Evolutionary conservation across 2,329 filamentous ascomycete species (phyloP).

Genomic region (Xylariaceae sp.): DNA sequence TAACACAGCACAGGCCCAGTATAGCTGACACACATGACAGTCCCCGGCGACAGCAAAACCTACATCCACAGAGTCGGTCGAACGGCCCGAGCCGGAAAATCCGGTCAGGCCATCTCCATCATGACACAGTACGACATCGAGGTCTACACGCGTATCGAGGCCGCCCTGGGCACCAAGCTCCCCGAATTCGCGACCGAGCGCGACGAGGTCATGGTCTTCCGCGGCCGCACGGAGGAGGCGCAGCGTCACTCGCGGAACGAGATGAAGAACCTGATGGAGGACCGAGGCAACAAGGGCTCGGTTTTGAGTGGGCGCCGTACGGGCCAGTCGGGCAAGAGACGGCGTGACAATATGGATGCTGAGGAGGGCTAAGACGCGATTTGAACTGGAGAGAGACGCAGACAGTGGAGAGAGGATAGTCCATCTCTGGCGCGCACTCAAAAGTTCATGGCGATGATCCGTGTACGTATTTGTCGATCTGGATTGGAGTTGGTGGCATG

Average conservation of each 20-base stretch:
- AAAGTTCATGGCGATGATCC: not conserved
- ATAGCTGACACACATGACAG: conserved; percentile 8
- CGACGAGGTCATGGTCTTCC: conserved; percentile 81
- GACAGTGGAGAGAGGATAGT: no score
- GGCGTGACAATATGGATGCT: conserved; percentile 62
- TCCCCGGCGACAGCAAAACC: conserved; percentile 53
- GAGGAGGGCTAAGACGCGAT: conserved; percentile 57
- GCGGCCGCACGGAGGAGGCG: conserved; percentile 72
- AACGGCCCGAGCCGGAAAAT: conserved; percentile 81
- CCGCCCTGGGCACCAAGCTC: conserved; percentile 72
- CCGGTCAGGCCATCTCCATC: conserved; percentile 72
- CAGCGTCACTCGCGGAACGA: conserved; percentile 73
- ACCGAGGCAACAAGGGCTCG: conserved; percentile 52
- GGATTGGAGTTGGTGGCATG: conserved; percentile 1
- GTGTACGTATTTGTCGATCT: not conserved
- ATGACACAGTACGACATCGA: conserved; percentile 75
- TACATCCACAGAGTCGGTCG: conserved; percentile 85
- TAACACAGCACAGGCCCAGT: conserved; percentile 39
- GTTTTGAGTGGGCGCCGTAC: conserved; percentile 39
- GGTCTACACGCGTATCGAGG: conserved; percentile 75
- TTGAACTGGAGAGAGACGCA: not conserved
- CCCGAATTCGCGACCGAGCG: conserved; percentile 63
- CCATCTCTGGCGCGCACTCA: no score
- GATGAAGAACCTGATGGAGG: conserved; percentile 75
- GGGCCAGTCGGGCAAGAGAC: conserved; percentile 39